Conservation (phyloP, 2,329 filamentous ascomycete species). For the Colletotrichum plurivorum region DNA sequence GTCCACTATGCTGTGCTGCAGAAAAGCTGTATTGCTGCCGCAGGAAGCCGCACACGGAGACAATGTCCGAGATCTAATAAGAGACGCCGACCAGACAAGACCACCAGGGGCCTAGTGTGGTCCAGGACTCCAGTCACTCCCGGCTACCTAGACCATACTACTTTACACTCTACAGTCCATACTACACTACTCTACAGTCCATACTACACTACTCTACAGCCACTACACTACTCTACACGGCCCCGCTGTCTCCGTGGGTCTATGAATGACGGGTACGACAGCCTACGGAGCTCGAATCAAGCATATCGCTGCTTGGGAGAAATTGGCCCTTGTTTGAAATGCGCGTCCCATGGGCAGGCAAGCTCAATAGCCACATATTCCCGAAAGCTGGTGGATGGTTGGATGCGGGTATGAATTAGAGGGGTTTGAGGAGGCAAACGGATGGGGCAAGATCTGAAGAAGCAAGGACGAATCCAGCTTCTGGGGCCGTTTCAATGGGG, state of each 20-base stretch:
- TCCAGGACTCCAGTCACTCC: neutral
- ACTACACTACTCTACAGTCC: too few species aligned
- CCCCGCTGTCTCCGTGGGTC: constrained; percentile 20
- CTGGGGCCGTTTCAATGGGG: constrained; percentile 8
- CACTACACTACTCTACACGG: neutral
- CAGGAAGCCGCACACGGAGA: constrained; percentile 9
- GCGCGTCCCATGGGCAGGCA: constrained; percentile 21
- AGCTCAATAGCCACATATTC: constrained; percentile 23
- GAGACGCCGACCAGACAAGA: constrained; percentile 1
- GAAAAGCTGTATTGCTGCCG: neutral
- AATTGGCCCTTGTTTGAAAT: constrained; percentile 20
- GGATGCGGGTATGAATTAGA: constrained; percentile 23
- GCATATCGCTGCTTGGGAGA: constrained; percentile 14
- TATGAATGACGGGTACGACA: constrained; percentile 28
- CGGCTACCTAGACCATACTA: neutral
- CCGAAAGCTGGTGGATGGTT: constrained; percentile 9
- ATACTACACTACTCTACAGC: too few species aligned
- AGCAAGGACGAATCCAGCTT: constrained; percentile 21
- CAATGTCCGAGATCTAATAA: neutral
- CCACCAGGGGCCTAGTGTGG: neutral
- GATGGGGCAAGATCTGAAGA: constrained; percentile 38
- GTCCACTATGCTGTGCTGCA: too few species aligned
- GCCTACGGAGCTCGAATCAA: constrained; percentile 13
- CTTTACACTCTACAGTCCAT: too few species aligned
- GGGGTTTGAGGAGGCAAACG: constrained; percentile 21